Evolutionary conservation across 1,284 basidiomycete genomes (phyloP), one percentile per base, ranked within the genome.

Genomic region (Amylostereum chailletii): DNA sequence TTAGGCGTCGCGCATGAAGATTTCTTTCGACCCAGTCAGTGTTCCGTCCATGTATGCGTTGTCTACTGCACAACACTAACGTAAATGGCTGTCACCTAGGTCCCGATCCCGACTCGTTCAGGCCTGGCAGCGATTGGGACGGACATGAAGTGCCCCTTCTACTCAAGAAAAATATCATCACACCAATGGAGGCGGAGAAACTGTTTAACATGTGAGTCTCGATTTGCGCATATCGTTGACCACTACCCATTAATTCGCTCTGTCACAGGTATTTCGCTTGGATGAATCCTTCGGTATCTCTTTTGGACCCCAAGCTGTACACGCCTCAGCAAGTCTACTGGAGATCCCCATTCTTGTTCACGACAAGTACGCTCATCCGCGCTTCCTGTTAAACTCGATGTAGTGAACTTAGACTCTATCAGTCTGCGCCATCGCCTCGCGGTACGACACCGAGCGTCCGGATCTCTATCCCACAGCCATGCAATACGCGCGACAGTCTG

Each of bases 301-400:
- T 90, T 19, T 67, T 90, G 29, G 87, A 90, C 58, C 84, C 84
- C 5, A 69, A 73, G n/a, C 70, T 90, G 8, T 87, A 90, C 59
- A 86, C 83, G 1, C 78, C 86, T 7, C 82, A 83, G 51, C 77
- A 73, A 54, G 85, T 81, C n/a, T 79, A 78, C 60, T 74, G 76
- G 67, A 77, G 86, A 19, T 87, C 84, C 54, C 83, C 86, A 0
- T 90, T 90, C 67, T 62, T 90, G 46, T 90, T 90, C 65, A 90
- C 87, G 37, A 85, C 86, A 49, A 79, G 86, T 90, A 59, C 77
- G 86, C 78, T 4, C 6, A 8, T 26, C 27, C 5, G 8, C 41
- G 3, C 42, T 27, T 9, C 30, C 33, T n/a, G 43, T 38, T 43
- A 11, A n/a, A 29, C 32, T 47, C 36, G 26, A 40, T 8, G 10